Evolutionary conservation across 192 early-diverging fungal genomes (phyloP).

Genomic region (Coemansia sp.): DNA sequence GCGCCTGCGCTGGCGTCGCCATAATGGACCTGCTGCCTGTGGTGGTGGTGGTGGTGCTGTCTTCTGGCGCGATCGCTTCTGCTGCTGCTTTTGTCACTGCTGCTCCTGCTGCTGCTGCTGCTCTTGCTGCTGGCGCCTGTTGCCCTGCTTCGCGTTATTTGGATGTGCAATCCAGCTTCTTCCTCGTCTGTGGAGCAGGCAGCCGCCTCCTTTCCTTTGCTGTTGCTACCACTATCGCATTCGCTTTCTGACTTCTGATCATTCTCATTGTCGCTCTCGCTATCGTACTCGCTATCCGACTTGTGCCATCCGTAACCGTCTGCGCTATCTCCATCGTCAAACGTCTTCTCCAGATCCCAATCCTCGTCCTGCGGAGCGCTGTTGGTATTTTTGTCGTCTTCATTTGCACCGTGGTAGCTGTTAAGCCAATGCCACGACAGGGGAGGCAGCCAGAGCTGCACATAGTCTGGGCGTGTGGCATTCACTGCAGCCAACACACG

Average conservation of each 20-base stretch:
- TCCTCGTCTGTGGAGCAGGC: background rate
- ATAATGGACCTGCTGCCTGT: background rate
- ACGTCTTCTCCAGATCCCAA: constrained; percentile 38
- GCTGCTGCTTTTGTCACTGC: background rate
- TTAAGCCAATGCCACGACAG: constrained; percentile 41
- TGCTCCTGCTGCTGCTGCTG: background rate
- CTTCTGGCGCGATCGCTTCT: background rate
- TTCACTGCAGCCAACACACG: constrained; percentile 24
- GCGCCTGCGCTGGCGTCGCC: background rate
- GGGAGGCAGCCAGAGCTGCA: constrained; percentile 41
- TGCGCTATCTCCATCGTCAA: constrained; percentile 2
- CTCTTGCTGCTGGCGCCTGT: background rate
- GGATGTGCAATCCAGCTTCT: no score
- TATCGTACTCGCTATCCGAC: constrained; percentile 1
- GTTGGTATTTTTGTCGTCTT: constrained; percentile 24
- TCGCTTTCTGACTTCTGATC: background rate
- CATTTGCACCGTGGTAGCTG: constrained; percentile 16
- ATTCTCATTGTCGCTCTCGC: background rate
- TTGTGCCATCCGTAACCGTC: background rate
- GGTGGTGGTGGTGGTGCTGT: background rate
- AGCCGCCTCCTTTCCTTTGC: background rate
- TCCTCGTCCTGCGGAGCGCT: constrained; percentile 15
- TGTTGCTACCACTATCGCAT: no score
- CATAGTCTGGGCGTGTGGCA: constrained; percentile 13
- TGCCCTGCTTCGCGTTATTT: no score